These are phyloP conservation scores for Paecilomyces sp. DNA, from an alignment of 2,329 filamentous ascomycete genomes.

Conservation along the genomic window DNA sequence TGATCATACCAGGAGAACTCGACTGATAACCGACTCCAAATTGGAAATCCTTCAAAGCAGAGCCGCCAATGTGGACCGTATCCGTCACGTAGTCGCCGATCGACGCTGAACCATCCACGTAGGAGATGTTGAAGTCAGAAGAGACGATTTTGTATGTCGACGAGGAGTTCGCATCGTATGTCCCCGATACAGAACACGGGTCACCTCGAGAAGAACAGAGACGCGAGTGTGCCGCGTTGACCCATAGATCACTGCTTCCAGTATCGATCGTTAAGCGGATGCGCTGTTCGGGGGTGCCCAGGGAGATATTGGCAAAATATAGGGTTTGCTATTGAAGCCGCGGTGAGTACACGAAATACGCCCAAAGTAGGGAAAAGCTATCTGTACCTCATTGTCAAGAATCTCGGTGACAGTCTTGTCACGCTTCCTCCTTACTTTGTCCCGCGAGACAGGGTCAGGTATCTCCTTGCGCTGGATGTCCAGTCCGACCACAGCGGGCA, in stretches of 20 bases:
- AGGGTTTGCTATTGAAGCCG: slow-evolving; percentile 38
- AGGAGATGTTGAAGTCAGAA: slow-evolving; percentile 77
- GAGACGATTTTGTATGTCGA: slow-evolving; percentile 69
- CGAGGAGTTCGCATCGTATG: slow-evolving; percentile 52
- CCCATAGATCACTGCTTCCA: slow-evolving; percentile 58
- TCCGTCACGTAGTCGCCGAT: slow-evolving; percentile 75
- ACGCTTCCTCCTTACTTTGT: slow-evolving; percentile 9
- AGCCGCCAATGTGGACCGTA: slow-evolving; percentile 51
- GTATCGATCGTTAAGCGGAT: slow-evolving; percentile 55
- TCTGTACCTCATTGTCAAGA: slow-evolving; percentile 47
- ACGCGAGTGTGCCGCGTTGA: slow-evolving; percentile 44
- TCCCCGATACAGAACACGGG: slow-evolving; percentile 43
- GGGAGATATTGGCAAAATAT: slow-evolving; percentile 51
- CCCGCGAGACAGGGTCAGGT: slow-evolving; percentile 6
- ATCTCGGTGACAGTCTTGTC: slow-evolving; percentile 29
- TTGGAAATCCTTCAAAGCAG: slow-evolving; percentile 45
- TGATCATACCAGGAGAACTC: slow-evolving; percentile 34
- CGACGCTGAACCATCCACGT: slow-evolving; percentile 73
- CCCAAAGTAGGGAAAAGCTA: not conserved
- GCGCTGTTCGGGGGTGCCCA: slow-evolving; percentile 52
- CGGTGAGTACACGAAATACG: not conserved
- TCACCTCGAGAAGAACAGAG: slow-evolving; percentile 37
- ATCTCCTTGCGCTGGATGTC: slow-evolving; percentile 6
- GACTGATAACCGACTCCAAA: slow-evolving; percentile 55
- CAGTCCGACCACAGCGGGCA: slow-evolving; percentile 8